A percentile compares a stretch with the other conserved stretches of the same genome.
Evolutionary conservation across 257 asterid genomes (phyloP).

Genomic region (Fraxinus anomala): DNA sequence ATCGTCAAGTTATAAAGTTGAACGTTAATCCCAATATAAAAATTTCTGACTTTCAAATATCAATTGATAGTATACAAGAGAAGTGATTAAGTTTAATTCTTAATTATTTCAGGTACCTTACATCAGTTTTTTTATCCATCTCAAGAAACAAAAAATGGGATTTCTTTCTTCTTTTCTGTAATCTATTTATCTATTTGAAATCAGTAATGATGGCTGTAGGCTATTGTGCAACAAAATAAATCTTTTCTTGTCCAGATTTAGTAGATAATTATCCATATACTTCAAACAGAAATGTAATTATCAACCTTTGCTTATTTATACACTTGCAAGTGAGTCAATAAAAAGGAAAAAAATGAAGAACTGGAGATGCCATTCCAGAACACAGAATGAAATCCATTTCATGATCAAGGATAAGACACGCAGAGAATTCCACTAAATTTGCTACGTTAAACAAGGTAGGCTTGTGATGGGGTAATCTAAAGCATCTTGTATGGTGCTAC

Average conservation of each 20-base stretch:
- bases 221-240: not conserved
- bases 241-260: not conserved
- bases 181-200: too few relatives aligned
- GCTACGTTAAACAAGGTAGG: not conserved
- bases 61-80: not conserved
- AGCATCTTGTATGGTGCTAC: not conserved
- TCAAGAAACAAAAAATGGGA: too few relatives aligned
- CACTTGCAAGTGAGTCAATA: not conserved
- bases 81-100: not conserved
- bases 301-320: not conserved
- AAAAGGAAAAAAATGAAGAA: not conserved
- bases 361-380: not conserved
- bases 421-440: not conserved
- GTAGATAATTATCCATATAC: not conserved
- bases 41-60: not conserved
- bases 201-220: not conserved
- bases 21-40: constrained; percentile 7
- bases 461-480: not conserved
- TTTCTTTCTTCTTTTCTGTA: too few relatives aligned
- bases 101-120: not conserved
- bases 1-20: not conserved
- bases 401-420: not conserved
- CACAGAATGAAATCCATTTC: not conserved
- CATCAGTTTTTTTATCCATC: too few relatives aligned
- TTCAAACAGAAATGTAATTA: not conserved